A percentile compares a stretch with the other conserved stretches of the same genome.
phyloP scores from a whole-genome alignment of 768 basidiomycete genomes.

The Boletus sp. region DNA sequence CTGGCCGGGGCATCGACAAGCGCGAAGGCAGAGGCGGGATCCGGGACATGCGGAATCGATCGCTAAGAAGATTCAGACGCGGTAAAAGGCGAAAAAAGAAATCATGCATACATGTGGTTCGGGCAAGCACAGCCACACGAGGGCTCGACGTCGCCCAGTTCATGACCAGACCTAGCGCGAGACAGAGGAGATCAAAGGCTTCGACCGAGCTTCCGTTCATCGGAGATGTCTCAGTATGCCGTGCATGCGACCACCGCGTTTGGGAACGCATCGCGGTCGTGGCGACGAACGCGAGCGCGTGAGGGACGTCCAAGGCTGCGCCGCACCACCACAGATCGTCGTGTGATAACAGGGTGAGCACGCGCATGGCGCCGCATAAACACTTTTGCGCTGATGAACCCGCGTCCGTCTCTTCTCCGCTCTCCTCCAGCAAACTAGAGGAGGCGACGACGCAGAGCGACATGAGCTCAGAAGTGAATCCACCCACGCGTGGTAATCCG shows the following conservation, averaged over 20 bases:
- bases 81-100: not conserved
- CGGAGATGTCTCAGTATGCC: not conserved
- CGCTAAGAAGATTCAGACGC: constrained; percentile 35
- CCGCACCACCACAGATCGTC: constrained; percentile 55
- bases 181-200: constrained; percentile 68
- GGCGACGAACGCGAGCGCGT: constrained; percentile 47
- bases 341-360: constrained; percentile 72
- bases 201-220: constrained; percentile 28
- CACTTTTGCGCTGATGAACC: constrained; percentile 43
- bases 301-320: constrained; percentile 46
- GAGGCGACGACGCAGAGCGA: constrained; percentile 51
- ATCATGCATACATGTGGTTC: constrained; percentile 46
- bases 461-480: constrained; percentile 47
- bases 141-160: constrained; percentile 68
- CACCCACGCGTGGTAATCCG: constrained; percentile 11
- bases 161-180: constrained; percentile 71
- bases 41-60: constrained; percentile 52
- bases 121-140: constrained; percentile 44
- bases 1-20: constrained; percentile 51
- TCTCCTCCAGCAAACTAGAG: constrained; percentile 36
- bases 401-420: constrained; percentile 7
- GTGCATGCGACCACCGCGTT: constrained; percentile 18
- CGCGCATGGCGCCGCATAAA: constrained; percentile 57
- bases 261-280: constrained; percentile 46
- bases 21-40: constrained; percentile 45